Percentiles rank a stretch among this genome's conserved stretches.
phyloP scores from a whole-genome alignment of 179 eudicot species.

The Dionaea muscipula region DNA sequence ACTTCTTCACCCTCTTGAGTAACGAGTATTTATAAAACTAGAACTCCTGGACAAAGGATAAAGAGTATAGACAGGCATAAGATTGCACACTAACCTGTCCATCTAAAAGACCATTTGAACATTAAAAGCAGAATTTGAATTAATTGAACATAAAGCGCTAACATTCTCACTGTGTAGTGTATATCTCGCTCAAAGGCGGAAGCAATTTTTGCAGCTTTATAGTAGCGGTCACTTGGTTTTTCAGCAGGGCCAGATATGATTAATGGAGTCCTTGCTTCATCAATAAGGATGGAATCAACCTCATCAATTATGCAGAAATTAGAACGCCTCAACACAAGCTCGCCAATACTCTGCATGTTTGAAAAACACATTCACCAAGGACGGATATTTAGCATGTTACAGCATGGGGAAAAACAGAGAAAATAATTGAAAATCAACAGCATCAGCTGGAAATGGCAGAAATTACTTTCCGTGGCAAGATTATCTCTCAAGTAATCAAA shows the following conservation, averaged over 20 bases:
- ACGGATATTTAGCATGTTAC: constrained; percentile 6
- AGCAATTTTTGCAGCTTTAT: constrained; percentile 97
- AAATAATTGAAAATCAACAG: background rate
- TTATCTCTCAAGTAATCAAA: constrained; percentile 97
- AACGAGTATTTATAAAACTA: no score
- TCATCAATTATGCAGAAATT: constrained; percentile 94
- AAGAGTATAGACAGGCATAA: no score
- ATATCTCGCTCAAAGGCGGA: constrained; percentile 86
- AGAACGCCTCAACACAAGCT: constrained; percentile 80
- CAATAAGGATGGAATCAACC: constrained; percentile 96
- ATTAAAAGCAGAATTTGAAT: no score
- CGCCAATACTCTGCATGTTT: constrained; percentile 68
- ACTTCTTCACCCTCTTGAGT: no score
- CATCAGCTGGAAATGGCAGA: background rate
- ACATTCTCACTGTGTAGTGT: constrained; percentile 73
- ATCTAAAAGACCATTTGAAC: no score
- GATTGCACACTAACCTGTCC: no score
- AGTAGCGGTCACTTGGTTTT: constrained; percentile 94
- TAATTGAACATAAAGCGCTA: background rate
- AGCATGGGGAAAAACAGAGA: constrained; percentile 2
- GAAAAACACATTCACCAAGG: constrained; percentile 19
- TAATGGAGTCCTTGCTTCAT: constrained; percentile 98
- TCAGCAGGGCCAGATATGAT: constrained; percentile 98
- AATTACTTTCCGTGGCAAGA: constrained; percentile 97
- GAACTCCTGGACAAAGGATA: no score